Percentiles rank a stretch among this genome's conserved stretches.
These are phyloP conservation scores for Penicillium mononematosum DNA, from an alignment of 495 filamentous ascomycete genomes.

Conservation along the genomic window DNA sequence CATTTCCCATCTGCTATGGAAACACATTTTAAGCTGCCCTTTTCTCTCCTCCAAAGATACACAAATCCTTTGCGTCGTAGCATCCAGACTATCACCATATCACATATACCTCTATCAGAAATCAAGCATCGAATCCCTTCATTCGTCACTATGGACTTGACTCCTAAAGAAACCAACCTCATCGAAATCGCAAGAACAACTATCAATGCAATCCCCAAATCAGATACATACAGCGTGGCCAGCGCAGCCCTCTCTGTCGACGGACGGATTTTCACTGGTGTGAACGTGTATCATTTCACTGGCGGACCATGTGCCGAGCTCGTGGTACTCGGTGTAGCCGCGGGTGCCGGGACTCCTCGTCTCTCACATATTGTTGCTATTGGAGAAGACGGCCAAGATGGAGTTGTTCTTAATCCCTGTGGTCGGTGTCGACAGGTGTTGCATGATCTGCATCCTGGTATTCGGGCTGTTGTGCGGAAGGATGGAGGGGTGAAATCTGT, in stretches of 20 bases:
- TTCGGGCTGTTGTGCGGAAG: constrained; percentile 24
- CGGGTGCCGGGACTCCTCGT: constrained; percentile 18
- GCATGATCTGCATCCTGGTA: constrained; percentile 28
- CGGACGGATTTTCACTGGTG: constrained; percentile 26
- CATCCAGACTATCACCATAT: not conserved
- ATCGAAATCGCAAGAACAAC: not conserved
- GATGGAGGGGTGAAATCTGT: constrained; percentile 17
- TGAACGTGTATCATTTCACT: constrained; percentile 34
- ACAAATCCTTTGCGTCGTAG: not conserved
- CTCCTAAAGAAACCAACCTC: not conserved
- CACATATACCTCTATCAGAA: not conserved
- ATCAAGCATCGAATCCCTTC: not conserved
- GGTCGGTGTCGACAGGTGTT: constrained; percentile 34
- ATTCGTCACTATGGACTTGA: not conserved
- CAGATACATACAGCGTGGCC: not conserved
- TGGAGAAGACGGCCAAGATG: constrained; percentile 18
- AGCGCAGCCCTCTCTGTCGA: constrained; percentile 4
- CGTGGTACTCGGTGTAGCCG: constrained; percentile 29
- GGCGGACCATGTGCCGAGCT: constrained; percentile 35
- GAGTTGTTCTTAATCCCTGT: constrained; percentile 31
- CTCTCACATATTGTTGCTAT: constrained; percentile 28
- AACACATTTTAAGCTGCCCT: not conserved
- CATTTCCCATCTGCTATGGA: not conserved
- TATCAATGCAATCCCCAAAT: constrained; percentile 5
- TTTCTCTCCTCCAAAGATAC: not conserved